Evolutionary conservation across 352 stramenopile genomes (phyloP).

Genomic region (Phytophthora tubulina): DNA sequence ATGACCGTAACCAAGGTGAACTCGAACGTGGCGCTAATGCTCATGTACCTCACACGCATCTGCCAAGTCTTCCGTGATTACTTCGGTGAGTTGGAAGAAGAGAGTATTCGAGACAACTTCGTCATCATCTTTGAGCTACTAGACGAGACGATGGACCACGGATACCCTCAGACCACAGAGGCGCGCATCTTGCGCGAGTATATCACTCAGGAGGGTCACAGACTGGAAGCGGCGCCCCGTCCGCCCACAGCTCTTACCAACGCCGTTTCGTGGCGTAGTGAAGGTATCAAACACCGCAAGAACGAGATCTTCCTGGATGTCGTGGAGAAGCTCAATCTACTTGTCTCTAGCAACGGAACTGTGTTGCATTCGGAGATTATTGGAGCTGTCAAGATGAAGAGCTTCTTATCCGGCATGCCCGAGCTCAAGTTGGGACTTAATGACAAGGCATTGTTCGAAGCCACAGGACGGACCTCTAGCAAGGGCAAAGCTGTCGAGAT

Average conservation of each 20-base stretch:
- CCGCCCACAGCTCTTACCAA: slow-evolving; percentile 98
- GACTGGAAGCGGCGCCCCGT: slow-evolving; percentile 93
- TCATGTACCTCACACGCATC: slow-evolving; percentile 95
- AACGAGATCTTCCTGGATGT: slow-evolving; percentile 99
- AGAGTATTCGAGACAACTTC: slow-evolving; percentile 99
- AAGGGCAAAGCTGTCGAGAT: slow-evolving; percentile 98
- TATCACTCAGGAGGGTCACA: slow-evolving; percentile 98
- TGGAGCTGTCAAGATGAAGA: slow-evolving; percentile 98
- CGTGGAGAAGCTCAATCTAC: slow-evolving; percentile 97
- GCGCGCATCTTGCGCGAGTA: slow-evolving; percentile 93
- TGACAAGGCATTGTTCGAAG: slow-evolving; percentile 99
- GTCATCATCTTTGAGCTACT: slow-evolving; percentile 99
- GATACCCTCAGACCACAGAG: slow-evolving; percentile 97
- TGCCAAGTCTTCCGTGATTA: slow-evolving; percentile 99
- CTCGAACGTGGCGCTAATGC: slow-evolving; percentile 97
- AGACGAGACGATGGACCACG: slow-evolving; percentile 99
- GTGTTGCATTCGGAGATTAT: slow-evolving; percentile 99
- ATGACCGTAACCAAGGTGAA: slow-evolving; percentile 99
- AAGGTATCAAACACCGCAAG: slow-evolving; percentile 99
- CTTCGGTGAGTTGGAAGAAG: slow-evolving; percentile 99
- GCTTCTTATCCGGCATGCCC: slow-evolving; percentile 99
- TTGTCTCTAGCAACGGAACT: slow-evolving; percentile 97
- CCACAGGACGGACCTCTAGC: slow-evolving; percentile 87
- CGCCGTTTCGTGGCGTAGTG: slow-evolving; percentile 98
- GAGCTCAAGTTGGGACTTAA: slow-evolving; percentile 99